Percentiles rank a stretch among this genome's conserved stretches.
Conservation (phyloP, 2,329 filamentous ascomycete species). For the Talaromyces sp. region DNA sequence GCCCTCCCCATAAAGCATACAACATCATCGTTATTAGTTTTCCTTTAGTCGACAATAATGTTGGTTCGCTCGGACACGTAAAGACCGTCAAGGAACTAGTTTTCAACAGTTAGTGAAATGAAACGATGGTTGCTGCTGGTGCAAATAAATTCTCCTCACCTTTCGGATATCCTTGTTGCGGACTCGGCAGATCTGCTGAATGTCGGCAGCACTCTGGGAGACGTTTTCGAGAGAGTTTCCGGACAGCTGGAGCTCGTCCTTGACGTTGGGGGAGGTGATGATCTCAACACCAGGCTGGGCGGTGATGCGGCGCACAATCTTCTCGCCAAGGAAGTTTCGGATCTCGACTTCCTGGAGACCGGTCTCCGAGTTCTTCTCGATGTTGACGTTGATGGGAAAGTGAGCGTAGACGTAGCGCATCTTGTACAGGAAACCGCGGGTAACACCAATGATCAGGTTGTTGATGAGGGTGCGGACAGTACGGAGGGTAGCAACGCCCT, state of each 20-base stretch:
- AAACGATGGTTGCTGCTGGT: background rate
- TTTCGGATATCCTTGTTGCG: constrained; percentile 99
- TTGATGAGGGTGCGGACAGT: constrained; percentile 97
- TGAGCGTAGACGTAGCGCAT: constrained; percentile 99
- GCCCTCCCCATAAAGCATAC: constrained; percentile 17
- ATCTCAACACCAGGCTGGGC: constrained; percentile 91
- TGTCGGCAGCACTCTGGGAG: constrained; percentile 96
- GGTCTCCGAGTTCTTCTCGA: constrained; percentile 92
- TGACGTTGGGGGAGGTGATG: constrained; percentile 82
- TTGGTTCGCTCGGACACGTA: constrained; percentile 99
- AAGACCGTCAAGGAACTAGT: constrained; percentile 96
- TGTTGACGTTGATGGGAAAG: constrained; percentile 99
- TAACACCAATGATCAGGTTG: constrained; percentile 98
- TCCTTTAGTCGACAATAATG: constrained; percentile 60
- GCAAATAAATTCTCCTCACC: constrained; percentile 45
- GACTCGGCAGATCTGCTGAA: constrained; percentile 99
- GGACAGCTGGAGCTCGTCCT: constrained; percentile 90
- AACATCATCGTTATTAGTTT: constrained; percentile 14
- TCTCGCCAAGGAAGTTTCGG: constrained; percentile 99
- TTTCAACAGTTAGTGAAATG: constrained; percentile 12
- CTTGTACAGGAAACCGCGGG: constrained; percentile 99
- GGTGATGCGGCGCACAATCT: constrained; percentile 87
- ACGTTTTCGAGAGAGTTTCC: constrained; percentile 97
- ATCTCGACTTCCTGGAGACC: constrained; percentile 91
- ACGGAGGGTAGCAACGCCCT: constrained; percentile 95